phyloP scores from a whole-genome alignment of 1,284 basidiomycete genomes.

The Ustilago trichophora region DNA sequence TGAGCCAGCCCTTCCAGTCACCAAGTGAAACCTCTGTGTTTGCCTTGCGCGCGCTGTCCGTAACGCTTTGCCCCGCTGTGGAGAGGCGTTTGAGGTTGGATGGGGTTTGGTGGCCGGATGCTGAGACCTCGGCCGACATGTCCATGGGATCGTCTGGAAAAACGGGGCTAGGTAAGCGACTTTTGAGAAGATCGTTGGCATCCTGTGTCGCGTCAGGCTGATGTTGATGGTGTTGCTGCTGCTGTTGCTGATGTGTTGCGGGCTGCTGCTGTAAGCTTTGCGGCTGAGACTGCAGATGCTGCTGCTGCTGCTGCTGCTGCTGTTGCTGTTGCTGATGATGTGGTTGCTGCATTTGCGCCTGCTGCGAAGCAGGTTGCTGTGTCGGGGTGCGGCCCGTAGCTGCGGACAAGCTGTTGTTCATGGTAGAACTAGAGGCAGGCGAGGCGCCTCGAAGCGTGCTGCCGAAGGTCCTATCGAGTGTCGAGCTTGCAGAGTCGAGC shows the following conservation, averaged over 20 bases:
- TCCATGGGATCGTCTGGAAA: constrained; percentile 44
- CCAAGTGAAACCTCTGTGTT: constrained; percentile 30
- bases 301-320: too few relatives aligned
- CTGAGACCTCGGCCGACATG: constrained; percentile 22
- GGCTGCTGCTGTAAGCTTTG: constrained; percentile 13
- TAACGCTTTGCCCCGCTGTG: constrained; percentile 10
- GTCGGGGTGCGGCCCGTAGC: constrained; percentile 17
- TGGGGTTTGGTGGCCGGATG: constrained; percentile 20
- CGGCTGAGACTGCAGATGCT: constrained; percentile 15
- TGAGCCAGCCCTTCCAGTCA: constrained; percentile 48
- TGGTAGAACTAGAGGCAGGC: constrained; percentile 10
- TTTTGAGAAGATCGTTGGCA: constrained; percentile 27
- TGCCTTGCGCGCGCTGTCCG: constrained; percentile 25
- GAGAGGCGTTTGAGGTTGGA: constrained; percentile 34
- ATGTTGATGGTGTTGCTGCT: constrained; percentile 16
- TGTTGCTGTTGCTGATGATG: too few relatives aligned
- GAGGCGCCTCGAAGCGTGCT: constrained; percentile 35
- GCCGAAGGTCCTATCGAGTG: constrained; percentile 38
- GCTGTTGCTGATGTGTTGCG: too few relatives aligned
- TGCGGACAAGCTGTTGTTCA: constrained; percentile 28
- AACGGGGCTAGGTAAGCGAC: constrained; percentile 43
- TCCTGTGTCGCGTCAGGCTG: constrained; percentile 6
- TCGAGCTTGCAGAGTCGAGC: constrained; percentile 19
- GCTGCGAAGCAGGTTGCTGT: constrained; percentile 10
- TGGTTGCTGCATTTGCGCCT: constrained; percentile 5